Base-by-base conservation (phyloP, 495 filamentous ascomycete genomes). In the Hypoxylon cercidicola region DNA sequence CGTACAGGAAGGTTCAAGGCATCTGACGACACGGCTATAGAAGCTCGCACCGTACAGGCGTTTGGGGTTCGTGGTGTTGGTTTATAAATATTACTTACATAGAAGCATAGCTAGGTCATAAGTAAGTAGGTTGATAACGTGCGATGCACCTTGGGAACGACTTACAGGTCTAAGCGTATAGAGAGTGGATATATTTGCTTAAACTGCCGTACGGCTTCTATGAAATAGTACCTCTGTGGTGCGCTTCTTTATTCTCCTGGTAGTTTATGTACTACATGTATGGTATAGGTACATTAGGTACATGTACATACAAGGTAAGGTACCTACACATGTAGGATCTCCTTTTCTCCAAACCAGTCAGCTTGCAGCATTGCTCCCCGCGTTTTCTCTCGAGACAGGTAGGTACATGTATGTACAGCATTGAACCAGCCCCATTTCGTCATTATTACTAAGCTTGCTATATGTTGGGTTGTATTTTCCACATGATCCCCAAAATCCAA, bases 1-100 rank as follows among this genome's bases (percentile, higher is more conserved):
- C 89, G 73, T 97, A 96, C 80, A 83, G 95, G 60, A 99, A 99
- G 80, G 94, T 99, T 15, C 90, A 90, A 75, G 93, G 79, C n/a
- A 78, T 76, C 52, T 81, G 55, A 74, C 15, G 16, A 37, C 28
- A 56, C 43, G 25, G 52, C 21, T 62, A 47, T 3, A 19, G 34
- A 49, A 21, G 55, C 18, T 12, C 45, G 30, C 50, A 64, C 56
- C 43, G 20, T 55, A 47, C 13, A 55, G 71, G 71, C 68, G 71
- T 71, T 40, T 53, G 40, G 43, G 56, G 53, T 32, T 62, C 28
- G 7, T 15, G 39, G 34, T 30, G 37, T 64, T 49, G 64, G 44
- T 30, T 10, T 41, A 18, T 53, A 59, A 30, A 13, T 49, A 41
- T 52, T 30, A 10, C 48, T 18, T 56, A 59, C 40, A 12, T 48